phyloP scores from a whole-genome alignment of 2,329 filamentous ascomycete genomes.

The Pyrenophora seminiperda region DNA sequence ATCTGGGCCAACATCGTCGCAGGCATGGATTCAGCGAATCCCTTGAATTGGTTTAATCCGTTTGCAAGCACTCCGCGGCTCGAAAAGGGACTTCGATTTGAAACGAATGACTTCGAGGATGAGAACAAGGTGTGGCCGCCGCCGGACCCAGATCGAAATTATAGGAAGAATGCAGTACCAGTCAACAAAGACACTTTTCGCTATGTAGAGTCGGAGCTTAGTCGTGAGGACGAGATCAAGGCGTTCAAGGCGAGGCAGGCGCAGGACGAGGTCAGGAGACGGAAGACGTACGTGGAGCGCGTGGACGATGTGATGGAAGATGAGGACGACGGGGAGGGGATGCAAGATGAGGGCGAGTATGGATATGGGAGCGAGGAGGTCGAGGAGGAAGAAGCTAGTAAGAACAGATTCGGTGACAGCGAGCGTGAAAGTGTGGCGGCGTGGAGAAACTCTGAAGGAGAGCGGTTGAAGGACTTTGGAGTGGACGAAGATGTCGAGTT shows the following conservation, averaged over 20 bases:
- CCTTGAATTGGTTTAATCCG: constrained; percentile 72
- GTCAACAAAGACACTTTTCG: constrained; percentile 45
- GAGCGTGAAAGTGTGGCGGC: constrained; percentile 58
- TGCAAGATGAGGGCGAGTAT: constrained; percentile 23
- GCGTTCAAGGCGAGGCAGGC: constrained; percentile 61
- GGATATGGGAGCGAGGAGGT: constrained; percentile 28
- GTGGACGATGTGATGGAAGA: constrained; percentile 33
- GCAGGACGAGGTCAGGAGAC: constrained; percentile 54
- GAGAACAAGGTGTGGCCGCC: constrained; percentile 53
- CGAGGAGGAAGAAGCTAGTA: constrained; percentile 20
- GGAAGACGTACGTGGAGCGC: constrained; percentile 52
- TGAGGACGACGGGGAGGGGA: constrained; percentile 1
- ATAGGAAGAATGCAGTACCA: constrained; percentile 15
- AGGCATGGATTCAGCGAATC: constrained; percentile 71
- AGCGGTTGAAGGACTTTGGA: constrained; percentile 75
- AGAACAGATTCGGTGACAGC: constrained; percentile 18
- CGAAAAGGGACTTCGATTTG: constrained; percentile 63
- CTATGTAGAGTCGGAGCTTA: constrained; percentile 44
- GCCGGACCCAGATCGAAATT: constrained; percentile 55
- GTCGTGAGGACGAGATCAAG: constrained; percentile 52
- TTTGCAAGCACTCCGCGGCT: constrained; percentile 60
- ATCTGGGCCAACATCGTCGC: constrained; percentile 74
- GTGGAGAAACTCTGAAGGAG: constrained; percentile 78
- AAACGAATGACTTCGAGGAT: constrained; percentile 77
- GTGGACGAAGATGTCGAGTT: constrained; percentile 78